Base-by-base conservation (phyloP, 1,139 yeast species). In the Ogataea hybrid region DNA sequence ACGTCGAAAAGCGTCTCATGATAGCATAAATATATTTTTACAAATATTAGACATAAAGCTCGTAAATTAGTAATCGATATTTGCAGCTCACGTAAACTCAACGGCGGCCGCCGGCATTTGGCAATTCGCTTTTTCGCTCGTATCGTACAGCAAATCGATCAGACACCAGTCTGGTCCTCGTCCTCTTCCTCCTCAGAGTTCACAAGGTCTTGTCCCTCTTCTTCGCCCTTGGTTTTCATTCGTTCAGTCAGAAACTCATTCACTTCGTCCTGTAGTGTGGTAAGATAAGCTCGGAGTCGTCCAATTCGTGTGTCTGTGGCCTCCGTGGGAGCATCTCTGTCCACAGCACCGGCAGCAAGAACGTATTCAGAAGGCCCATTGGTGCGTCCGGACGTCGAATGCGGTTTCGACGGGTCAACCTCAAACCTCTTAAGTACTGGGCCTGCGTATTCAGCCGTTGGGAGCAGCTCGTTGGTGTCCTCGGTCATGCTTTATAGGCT, bases 351-450 rank as follows among this genome's bases (percentile, higher is more conserved):
- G 1, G 86, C 84, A 14, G 75, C 73, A 39, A 79, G 54, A 11
- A 84, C 86, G 40, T 79, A 71, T 21, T 80, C 86, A 6, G 89
- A 82, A 2, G 87, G 84, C 15, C 86, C 87, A 0, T 88, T 81
- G 1, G 90, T 83, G 40, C 61, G 69, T 9, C 92, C 90, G 41
- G 74, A 64, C 1, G 89, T 81, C 5, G 80, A 67, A 46, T 77
- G 79, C 0, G 67, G 64, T 0, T 68, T 70, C 3, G 35, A 10
- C 1, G 49, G 39, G 12, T 47, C 59, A 4, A 55, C 42, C 1
- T 58, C 50, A 39, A 73, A 69, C 12, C 44, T 43, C 23, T 49
- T 49, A 1, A 47, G 33, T 12, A 61, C 75, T 3, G 76, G 75
- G 1, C 77, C 63, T 1, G 48, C 43, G 48, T 75, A 75, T 7